phyloP scores from a whole-genome alignment of 1,284 basidiomycete species.

The Meira nashicola region DNA sequence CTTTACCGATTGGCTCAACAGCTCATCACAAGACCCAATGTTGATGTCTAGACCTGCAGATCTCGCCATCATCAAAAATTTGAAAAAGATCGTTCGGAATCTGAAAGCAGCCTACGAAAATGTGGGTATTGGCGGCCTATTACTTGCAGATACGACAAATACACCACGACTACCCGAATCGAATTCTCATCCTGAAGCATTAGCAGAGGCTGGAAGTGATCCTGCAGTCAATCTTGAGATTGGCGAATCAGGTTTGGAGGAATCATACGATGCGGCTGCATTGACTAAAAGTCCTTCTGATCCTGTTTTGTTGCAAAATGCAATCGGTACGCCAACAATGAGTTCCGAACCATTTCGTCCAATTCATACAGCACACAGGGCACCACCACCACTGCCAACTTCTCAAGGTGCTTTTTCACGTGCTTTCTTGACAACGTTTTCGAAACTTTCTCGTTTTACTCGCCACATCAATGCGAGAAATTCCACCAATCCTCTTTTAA shows the following conservation, averaged over 20 bases:
- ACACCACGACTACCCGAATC: neutral
- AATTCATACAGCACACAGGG: neutral
- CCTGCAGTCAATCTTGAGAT: neutral
- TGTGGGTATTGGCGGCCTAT: neutral
- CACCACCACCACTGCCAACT: constrained; percentile 28
- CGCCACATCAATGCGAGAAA: constrained; percentile 6
- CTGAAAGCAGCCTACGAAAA: constrained; percentile 35
- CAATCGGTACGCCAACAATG: constrained; percentile 10
- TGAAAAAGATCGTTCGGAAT: constrained; percentile 36
- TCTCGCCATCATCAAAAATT: constrained; percentile 32
- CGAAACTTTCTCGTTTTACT: constrained; percentile 73
- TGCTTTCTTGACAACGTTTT: constrained; percentile 73
- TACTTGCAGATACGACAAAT: neutral
- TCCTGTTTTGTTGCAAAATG: too few species aligned
- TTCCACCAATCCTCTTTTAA: neutral
- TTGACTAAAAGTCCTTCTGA: neutral
- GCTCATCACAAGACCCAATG: constrained; percentile 22
- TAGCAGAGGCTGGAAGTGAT: neutral
- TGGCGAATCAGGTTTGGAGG: too few species aligned
- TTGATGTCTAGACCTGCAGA: constrained; percentile 35
- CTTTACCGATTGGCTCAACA: constrained; percentile 40
- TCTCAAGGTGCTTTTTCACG: constrained; percentile 62
- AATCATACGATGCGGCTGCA: neutral
- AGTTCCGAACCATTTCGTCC: constrained; percentile 37
- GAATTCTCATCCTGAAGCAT: neutral